Base-by-base conservation (phyloP, 371 early-diverging fungal species). In the Lichtheimia hyalospora region DNA sequence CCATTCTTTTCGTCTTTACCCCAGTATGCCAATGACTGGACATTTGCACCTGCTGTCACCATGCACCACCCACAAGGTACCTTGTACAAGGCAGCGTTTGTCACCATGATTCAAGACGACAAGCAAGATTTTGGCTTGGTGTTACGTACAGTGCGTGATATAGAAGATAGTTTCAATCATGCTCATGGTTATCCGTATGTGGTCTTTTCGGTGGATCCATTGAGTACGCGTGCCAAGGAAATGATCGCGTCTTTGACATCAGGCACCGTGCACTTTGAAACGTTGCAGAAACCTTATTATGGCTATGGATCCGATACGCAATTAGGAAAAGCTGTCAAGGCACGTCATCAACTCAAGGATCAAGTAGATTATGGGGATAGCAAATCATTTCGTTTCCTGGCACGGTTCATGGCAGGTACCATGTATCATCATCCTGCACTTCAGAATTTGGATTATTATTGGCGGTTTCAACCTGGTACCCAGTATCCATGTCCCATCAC, bases 391-490 rank as follows among this genome's bases (percentile, higher is more conserved):
- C 64, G 73, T 25, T 73, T 76, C 54, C 58, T 69, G 27, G 70
- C 77, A 41, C 64, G 76, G 34, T 76, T 70, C 48, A 64, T 70
- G 69, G 68, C 71, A 16, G 73, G 73, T 18, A 64, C n/a, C 13
- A 66, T 78, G n/a, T 74, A 61, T 49, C 68, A 68, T 52, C 75
- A 79, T 58, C 73, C 71, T 25, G 52, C 69, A 2, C 54, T 79
- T 50, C 42, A 69, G 53, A 67, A 75, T 5, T 24, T 75, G 24
- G 72, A 79, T 63, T 75, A 71, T 41, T 64, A 64, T 48, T 79
- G 79, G 79, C 66, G 75, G 24, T 68, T 79, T 49, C 75, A 79
- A 34, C 65, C 75, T 28, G 79, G 75, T 14, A 71, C 75, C 4
- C 70, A 75, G 20, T 79, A 79, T 28, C n/a, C 68, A 3, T 79